Evolutionary conservation across 1,284 basidiomycete species (phyloP).

Genomic region (Phlebopus sp.): DNA sequence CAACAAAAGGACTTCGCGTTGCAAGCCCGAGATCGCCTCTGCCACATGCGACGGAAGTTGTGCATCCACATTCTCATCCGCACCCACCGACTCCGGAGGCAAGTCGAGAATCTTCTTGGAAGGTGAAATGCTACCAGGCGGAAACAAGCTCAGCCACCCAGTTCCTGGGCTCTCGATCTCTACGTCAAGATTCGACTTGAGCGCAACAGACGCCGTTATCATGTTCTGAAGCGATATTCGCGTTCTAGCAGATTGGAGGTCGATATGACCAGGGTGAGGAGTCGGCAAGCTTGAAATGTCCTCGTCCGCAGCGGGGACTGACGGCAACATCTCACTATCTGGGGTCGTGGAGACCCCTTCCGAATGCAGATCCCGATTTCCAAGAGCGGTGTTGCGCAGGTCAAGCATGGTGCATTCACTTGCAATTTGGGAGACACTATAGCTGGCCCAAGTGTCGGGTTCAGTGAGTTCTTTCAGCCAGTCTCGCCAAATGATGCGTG

Average conservation of each 20-base stretch:
- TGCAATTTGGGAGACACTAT: slow-evolving; percentile 64
- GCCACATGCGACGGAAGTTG: slow-evolving; percentile 47
- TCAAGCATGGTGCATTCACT: slow-evolving; percentile 73
- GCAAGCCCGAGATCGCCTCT: slow-evolving; percentile 63
- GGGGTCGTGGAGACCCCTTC: slow-evolving; percentile 9
- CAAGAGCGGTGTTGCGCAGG: slow-evolving; percentile 52
- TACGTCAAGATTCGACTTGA: slow-evolving; percentile 64
- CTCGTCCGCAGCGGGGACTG: slow-evolving; percentile 15
- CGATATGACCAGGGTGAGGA: slow-evolving; percentile 25
- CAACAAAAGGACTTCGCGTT: slow-evolving; percentile 69
- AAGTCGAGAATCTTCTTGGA: slow-evolving; percentile 12
- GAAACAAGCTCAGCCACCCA: slow-evolving; percentile 45
- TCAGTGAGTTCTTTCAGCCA: slow-evolving; percentile 61
- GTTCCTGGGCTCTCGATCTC: slow-evolving; percentile 49
- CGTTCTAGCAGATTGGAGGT: slow-evolving; percentile 29
- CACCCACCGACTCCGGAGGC: slow-evolving; percentile 11
- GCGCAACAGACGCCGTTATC: slow-evolving; percentile 62
- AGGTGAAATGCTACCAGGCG: slow-evolving; percentile 21
- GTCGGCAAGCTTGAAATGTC: slow-evolving; percentile 20
- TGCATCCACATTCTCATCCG: slow-evolving; percentile 14
- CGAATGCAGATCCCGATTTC: slow-evolving; percentile 30
- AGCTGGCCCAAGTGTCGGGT: slow-evolving; percentile 63
- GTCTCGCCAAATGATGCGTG: slow-evolving; percentile 66
- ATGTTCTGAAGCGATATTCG: slow-evolving; percentile 69
- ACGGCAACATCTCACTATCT: slow-evolving; percentile 2